Percentiles rank a stretch among this genome's conserved stretches.
Evolutionary conservation across 2,329 filamentous ascomycete species (phyloP).

Genomic region (Helotiales sp.): DNA sequence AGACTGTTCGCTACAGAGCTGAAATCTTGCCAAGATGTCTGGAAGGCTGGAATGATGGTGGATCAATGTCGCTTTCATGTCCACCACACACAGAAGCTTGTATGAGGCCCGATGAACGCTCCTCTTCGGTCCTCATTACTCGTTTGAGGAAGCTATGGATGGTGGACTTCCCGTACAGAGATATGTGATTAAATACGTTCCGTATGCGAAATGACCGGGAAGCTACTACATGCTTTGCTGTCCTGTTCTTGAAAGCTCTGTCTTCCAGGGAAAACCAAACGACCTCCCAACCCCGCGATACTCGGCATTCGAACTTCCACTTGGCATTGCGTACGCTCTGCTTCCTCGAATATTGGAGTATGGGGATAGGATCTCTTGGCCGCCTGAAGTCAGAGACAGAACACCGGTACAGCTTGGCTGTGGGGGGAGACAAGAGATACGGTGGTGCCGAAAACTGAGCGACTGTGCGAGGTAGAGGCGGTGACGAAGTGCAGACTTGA

Average conservation of each 20-base stretch:
- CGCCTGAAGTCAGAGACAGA: slow-evolving; percentile 3
- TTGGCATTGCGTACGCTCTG: background rate
- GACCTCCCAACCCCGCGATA: background rate
- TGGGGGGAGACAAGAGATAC: background rate
- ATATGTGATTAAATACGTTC: no score
- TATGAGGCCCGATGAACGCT: background rate
- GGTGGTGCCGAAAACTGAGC: background rate
- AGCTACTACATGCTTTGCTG: no score
- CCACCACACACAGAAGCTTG: background rate
- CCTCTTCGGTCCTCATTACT: background rate
- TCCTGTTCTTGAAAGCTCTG: no score
- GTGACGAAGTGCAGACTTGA: background rate
- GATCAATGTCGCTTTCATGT: background rate
- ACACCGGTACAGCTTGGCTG: slow-evolving; percentile 6
- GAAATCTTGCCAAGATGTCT: slow-evolving; percentile 9
- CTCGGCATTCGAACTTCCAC: background rate
- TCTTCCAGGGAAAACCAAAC: background rate
- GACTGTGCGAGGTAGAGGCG: background rate
- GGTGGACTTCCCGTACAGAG: no score
- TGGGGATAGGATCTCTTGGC: background rate
- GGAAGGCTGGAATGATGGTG: background rate
- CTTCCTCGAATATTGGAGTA: background rate
- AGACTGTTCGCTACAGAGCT: slow-evolving; percentile 5
- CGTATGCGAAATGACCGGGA: no score
- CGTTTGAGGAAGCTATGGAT: no score